These are phyloP conservation scores for Oehlia diaphana DNA, from an alignment of 192 early-diverging fungal genomes.

Conservation along the genomic window DNA sequence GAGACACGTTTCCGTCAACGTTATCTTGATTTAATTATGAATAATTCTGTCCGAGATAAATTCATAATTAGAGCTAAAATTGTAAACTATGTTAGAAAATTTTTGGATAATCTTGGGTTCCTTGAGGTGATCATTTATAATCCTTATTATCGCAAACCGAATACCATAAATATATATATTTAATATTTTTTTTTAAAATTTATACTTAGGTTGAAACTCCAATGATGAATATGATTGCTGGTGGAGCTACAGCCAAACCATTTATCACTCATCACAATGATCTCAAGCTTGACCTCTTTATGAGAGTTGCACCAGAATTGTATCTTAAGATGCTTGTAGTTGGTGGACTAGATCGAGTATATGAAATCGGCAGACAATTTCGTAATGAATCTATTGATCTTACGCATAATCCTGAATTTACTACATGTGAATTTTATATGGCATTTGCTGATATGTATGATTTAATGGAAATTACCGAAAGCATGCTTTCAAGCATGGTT, in stretches of 20 bases:
- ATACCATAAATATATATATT: neutral
- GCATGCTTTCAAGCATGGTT: conserved; percentile 80
- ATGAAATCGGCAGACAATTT: conserved; percentile 99
- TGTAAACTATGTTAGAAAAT: conserved; percentile 93
- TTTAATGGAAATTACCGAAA: conserved; percentile 95
- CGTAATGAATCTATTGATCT: conserved; percentile 98
- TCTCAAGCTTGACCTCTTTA: conserved; percentile 96
- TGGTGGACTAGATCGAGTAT: conserved; percentile 97
- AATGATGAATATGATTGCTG: conserved; percentile 99
- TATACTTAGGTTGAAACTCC: conserved; percentile 86
- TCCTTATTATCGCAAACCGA: neutral
- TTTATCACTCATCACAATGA: conserved; percentile 99
- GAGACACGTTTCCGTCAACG: conserved; percentile 97
- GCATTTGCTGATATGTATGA: conserved; percentile 98
- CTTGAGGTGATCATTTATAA: conserved; percentile 58
- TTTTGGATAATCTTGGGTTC: conserved; percentile 93
- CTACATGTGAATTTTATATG: conserved; percentile 99
- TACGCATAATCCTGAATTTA: conserved; percentile 99
- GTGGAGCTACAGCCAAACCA: conserved; percentile 98
- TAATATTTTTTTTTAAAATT: neutral
- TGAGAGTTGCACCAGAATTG: conserved; percentile 98
- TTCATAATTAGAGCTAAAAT: conserved; percentile 91
- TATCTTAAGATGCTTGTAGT: conserved; percentile 98
- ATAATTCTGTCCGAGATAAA: conserved; percentile 91
- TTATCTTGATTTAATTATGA: conserved; percentile 99